phyloP scores from a whole-genome alignment of 129 eudicot genomes.

The Saussurea involucrata region DNA sequence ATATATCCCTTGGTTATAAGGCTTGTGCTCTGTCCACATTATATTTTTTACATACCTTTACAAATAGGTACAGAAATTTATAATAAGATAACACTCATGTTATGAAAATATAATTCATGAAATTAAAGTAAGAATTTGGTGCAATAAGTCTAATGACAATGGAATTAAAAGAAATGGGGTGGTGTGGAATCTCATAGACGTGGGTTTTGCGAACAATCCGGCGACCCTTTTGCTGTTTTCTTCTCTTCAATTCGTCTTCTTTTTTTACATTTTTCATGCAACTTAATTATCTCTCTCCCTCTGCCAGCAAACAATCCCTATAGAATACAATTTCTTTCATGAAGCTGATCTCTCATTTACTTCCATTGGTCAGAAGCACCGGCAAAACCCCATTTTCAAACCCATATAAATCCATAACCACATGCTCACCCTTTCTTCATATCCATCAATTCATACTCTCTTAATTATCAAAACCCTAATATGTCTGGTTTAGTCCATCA shows the following conservation, averaged over 20 bases:
- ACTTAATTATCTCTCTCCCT: neutral
- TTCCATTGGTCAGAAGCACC: slow-evolving; percentile 9
- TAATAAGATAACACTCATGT: neutral
- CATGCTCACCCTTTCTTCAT: slow-evolving; percentile 7
- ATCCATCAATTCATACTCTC: neutral
- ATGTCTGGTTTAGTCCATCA: slow-evolving; percentile 35
- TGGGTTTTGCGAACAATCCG: slow-evolving; percentile 78
- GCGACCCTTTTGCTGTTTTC: slow-evolving; percentile 66
- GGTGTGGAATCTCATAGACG: slow-evolving; percentile 55
- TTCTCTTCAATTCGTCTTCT: slow-evolving; percentile 21
- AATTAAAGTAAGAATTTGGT: neutral
- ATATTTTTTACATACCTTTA: neutral
- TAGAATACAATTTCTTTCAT: slow-evolving; percentile 4
- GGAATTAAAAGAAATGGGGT: slow-evolving; percentile 35
- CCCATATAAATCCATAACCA: slow-evolving; percentile 23
- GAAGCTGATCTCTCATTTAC: neutral
- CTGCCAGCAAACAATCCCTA: slow-evolving; percentile 70
- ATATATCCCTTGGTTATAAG: too few relatives aligned
- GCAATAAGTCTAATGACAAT: neutral
- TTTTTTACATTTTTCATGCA: slow-evolving; percentile 22
- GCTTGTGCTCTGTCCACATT: neutral
- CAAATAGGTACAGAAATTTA: neutral
- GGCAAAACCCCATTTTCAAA: neutral
- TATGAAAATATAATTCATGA: neutral
- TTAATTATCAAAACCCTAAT: slow-evolving; percentile 46